Evolutionary conservation across 768 basidiomycete species (phyloP), one percentile per base, ranked within the genome.

Genomic region (Podaxis sp.): DNA sequence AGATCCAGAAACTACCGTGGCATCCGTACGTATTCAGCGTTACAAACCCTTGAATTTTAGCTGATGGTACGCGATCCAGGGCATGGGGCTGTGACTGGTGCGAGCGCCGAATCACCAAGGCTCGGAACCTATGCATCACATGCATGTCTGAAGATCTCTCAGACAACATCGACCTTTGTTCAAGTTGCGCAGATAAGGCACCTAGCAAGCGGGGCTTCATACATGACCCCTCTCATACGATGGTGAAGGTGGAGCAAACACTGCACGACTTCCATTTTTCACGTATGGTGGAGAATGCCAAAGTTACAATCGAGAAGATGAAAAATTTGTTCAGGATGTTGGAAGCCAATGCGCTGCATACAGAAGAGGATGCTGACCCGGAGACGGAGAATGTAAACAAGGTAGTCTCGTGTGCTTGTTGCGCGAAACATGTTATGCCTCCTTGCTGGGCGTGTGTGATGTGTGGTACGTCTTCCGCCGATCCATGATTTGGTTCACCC

Each of bases 141-240:
- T 76, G 74, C 58, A 72, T 75, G 64, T 67, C 72, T 6, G 75
- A 74, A n/a, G 72, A 75, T 51, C 66, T 74, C 5, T 74, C 73
- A 1, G 74, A 75, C 58, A 74, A 75, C 59, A 72, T 76, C 36
- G 74, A 76, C 49, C 58, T 76, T 3, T 76, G 75, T 55, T 65
- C 66, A 41, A 63, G 66, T 4, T 75, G 74, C 58, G 60, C 72
- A 7, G 72, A 75, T 44, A 72, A 68, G 50, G 64, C 73, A 1
- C 73, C 72, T 2, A 58, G 66, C 4, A 72, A 73, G 62, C 69
- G 72, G 8, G 66, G 67, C 2, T 76, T 76, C 57, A 70, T 64
- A 10, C 75, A 76, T 49, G 70, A 75, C 13, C 37, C 65, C 4
- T 71, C 70, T 15, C 75, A 75, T 65, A 60, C 67, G 7, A 62